Evolutionary conservation across 2,329 filamentous ascomycete species (phyloP).

Genomic region (Epichloe glyceriae): DNA sequence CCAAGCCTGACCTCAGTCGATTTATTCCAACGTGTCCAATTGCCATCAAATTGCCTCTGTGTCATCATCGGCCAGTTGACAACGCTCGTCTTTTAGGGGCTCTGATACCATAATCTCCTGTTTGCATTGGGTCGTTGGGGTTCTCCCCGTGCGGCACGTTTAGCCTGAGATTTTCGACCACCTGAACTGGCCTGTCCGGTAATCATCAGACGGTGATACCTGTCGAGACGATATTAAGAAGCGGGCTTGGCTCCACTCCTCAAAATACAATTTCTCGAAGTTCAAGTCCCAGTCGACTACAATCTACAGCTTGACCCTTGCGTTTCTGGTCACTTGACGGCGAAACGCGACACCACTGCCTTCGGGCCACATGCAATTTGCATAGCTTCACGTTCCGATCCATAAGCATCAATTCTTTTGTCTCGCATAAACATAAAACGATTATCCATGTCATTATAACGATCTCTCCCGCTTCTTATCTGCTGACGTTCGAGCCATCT

Average conservation of each 20-base stretch:
- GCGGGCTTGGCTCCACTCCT: not conserved
- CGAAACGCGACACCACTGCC: not conserved
- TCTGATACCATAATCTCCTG: slow-evolving; percentile 5
- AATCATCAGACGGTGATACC: not conserved
- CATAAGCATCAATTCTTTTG: slow-evolving; percentile 14
- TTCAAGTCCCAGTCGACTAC: not conserved
- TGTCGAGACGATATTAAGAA: not conserved
- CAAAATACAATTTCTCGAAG: not conserved
- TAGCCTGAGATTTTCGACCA: slow-evolving; percentile 1
- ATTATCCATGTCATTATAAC: slow-evolving; percentile 32
- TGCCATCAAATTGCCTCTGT: not conserved
- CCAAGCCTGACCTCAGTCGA: not conserved
- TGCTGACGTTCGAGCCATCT: slow-evolving; percentile 16
- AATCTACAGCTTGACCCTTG: not conserved
- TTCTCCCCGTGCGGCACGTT: slow-evolving; percentile 10
- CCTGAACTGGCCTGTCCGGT: not conserved
- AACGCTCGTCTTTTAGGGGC: not conserved
- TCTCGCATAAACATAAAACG: slow-evolving; percentile 13
- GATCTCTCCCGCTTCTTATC: slow-evolving; percentile 22
- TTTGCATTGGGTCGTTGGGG: slow-evolving; percentile 15
- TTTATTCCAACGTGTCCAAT: not conserved
- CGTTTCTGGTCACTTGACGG: not conserved
- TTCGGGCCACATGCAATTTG: not conserved
- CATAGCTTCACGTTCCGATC: not conserved
- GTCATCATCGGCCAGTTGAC: not conserved